phyloP scores from a whole-genome alignment of 2,329 filamentous ascomycete genomes.

The Cladophialophora carrionii region DNA sequence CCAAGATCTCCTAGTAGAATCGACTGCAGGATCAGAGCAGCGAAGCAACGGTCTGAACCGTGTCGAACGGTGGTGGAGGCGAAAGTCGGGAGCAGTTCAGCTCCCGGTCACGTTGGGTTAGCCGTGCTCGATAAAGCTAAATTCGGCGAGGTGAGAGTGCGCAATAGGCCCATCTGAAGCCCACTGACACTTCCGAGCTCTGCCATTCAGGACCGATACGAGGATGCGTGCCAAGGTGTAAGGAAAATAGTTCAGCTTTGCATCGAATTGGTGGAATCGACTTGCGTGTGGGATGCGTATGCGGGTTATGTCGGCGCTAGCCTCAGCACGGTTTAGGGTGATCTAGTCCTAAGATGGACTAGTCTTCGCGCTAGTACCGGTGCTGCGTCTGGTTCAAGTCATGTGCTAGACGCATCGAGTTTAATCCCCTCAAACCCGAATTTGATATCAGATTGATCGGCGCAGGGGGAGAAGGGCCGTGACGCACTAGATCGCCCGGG shows the following conservation, averaged over 20 bases:
- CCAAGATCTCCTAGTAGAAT: background rate
- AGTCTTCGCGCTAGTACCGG: background rate
- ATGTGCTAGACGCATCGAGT: too few species aligned
- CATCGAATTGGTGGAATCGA: background rate
- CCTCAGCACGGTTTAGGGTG: background rate
- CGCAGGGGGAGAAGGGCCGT: background rate
- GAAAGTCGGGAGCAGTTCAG: background rate
- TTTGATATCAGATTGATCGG: background rate
- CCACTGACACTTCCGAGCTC: background rate
- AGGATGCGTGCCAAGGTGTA: background rate
- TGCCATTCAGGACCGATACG: background rate
- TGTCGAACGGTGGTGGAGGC: background rate
- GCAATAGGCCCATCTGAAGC: background rate
- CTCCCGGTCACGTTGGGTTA: background rate
- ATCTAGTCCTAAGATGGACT: background rate
- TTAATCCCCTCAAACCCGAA: background rate
- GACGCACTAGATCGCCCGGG: background rate
- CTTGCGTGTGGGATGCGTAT: background rate
- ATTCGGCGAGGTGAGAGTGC: background rate
- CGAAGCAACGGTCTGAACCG: background rate
- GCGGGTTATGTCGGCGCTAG: background rate
- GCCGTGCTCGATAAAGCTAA: background rate
- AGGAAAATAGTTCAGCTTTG: background rate
- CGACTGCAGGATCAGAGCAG: background rate
- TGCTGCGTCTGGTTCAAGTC: too few species aligned